These are phyloP conservation scores for Corymbia calophylla DNA, from an alignment of 441 rosid species.

Conservation along the genomic window DNA sequence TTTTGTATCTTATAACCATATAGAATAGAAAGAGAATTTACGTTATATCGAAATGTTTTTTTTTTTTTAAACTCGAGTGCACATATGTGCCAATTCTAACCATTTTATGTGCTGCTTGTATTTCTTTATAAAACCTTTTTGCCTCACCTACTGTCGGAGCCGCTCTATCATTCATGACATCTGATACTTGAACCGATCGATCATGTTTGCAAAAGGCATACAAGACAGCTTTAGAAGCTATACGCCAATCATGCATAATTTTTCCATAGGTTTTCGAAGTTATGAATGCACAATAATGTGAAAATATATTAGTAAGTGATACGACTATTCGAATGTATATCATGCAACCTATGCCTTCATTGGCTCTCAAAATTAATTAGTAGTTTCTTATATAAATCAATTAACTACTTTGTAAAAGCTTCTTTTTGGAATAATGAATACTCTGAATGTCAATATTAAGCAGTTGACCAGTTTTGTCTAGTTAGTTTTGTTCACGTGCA, in stretches of 20 bases:
- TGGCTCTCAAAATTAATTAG: background rate
- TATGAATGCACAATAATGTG: background rate
- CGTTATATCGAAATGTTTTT: background rate
- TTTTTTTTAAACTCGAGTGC: background rate
- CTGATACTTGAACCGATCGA: background rate
- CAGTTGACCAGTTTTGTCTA: background rate
- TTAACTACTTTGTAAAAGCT: background rate
- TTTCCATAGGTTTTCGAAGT: background rate
- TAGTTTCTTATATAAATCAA: background rate
- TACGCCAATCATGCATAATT: background rate
- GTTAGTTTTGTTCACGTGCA: background rate
- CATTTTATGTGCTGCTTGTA: no score
- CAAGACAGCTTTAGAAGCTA: background rate
- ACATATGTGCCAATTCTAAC: background rate
- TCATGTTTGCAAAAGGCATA: background rate
- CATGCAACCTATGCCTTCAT: background rate
- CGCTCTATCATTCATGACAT: background rate
- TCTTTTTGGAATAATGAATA: background rate
- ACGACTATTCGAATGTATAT: background rate
- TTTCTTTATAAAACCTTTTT: background rate
- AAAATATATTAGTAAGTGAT: background rate
- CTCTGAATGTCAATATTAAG: background rate
- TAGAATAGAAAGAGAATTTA: background rate
- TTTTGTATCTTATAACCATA: background rate
- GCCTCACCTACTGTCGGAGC: background rate